Base-by-base conservation (phyloP, 1,284 basidiomycete genomes). In the Melampsora americana region DNA sequence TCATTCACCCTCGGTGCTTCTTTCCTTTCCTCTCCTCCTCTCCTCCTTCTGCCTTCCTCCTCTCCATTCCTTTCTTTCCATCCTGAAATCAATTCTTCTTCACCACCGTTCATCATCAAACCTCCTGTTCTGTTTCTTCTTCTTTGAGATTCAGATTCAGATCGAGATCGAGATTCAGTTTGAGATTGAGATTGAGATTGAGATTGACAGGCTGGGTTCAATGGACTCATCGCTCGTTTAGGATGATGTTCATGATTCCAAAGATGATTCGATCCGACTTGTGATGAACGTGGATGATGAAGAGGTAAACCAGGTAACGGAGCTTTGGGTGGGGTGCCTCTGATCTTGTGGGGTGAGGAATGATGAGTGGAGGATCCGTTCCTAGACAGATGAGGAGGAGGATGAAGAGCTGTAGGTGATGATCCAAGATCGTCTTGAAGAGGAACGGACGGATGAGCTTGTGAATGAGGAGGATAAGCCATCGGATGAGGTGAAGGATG, bases 171-270 rank as follows among this genome's bases (percentile, higher is more conserved):
- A 5, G 39, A 23, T 16, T 61, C 6, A 7, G 35, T 35, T 35
- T 35, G 35, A 3, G 35, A 35, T 35, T 35, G 35, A 9, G n/a
- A 5, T 26, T 26, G 23, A 28, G 30, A 61, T 9, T n/a, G n/a
- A n/a, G n/a, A n/a, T n/a, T n/a, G n/a, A n/a, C n/a, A n/a, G n/a
- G 69, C 69, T 9, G 69, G 69, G 30, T 71, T 71, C 12, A 71
- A 60, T 6, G 69, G 69, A 30, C 69, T 71, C 18, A 71, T 30
- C 20, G 69, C 69, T 2, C 69, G 56, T 26, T 62, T 71, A 14
- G 69, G 69, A 35, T 32, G 23, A 32, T 71, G 62, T 39, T 62
- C 69, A 56, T n/a, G n/a, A n/a, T 48, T 35, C 60, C 60, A 26
- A 44, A 64, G 42, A 20, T 39, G 56, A 30, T 42, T 53, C 61